These are phyloP conservation scores for Suillus bovinus DNA, from an alignment of 768 basidiomycete species.

Conservation along the genomic window DNA sequence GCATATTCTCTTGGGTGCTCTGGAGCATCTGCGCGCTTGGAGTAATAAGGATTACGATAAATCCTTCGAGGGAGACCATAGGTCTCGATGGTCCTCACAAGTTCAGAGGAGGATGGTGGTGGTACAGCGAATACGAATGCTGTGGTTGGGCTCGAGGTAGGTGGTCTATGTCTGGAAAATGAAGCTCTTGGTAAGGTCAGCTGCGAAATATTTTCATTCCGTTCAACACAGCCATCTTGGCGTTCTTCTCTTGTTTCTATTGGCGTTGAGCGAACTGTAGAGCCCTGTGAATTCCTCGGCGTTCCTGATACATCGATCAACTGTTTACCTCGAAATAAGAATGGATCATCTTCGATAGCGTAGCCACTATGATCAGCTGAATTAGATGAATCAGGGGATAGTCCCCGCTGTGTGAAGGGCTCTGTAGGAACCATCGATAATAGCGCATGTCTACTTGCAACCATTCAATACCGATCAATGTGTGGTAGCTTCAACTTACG, in stretches of 20 bases:
- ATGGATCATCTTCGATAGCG: neutral
- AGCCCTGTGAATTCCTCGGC: neutral
- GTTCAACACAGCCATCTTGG: neutral
- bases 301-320: neutral
- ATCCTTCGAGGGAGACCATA: conserved; percentile 56
- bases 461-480: neutral
- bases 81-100: conserved; percentile 44
- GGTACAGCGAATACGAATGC: conserved; percentile 45
- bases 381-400: neutral
- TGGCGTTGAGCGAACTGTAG: conserved; percentile 20
- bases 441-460: conserved; percentile 9
- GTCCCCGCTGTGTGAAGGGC: neutral
- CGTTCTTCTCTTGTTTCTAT: neutral
- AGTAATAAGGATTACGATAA: conserved; percentile 83
- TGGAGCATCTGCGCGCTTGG: conserved; percentile 68
- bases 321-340: neutral
- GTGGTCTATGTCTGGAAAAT: neutral
- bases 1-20: conserved; percentile 73
- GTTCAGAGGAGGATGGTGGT: conserved; percentile 52
- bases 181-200: neutral
- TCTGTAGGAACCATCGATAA: neutral
- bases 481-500: conserved; percentile 8
- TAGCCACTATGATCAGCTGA: neutral
- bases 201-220: neutral
- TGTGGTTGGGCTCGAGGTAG: conserved; percentile 11